A percentile compares a stretch with the other conserved stretches of the same genome.
phyloP scores from a whole-genome alignment of 2,329 filamentous ascomycete genomes.

The Achaetomium macrosporum region DNA sequence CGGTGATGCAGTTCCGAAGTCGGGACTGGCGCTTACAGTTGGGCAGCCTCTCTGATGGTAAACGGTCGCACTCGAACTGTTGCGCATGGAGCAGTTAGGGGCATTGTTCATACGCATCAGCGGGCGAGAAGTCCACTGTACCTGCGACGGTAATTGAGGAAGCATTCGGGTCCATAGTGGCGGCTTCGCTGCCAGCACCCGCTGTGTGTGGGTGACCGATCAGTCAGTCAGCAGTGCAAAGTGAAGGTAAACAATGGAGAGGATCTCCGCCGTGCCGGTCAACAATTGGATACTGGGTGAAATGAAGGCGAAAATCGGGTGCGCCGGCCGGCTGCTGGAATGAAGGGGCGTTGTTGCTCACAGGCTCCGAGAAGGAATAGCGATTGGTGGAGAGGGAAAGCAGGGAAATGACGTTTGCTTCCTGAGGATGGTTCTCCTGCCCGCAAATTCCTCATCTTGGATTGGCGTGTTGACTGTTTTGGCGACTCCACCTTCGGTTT shows the following conservation, averaged over 20 bases:
- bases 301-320: background rate
- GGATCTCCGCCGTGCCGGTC: slow-evolving; percentile 13
- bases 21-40: slow-evolving; percentile 52
- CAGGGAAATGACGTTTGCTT: slow-evolving; percentile 22
- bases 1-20: background rate
- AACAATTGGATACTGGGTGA: slow-evolving; percentile 13
- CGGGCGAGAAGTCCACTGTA: slow-evolving; percentile 23
- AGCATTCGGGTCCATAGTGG: slow-evolving; percentile 38
- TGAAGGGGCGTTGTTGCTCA: background rate
- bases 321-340: slow-evolving; percentile 1
- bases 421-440: background rate
- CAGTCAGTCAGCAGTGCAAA: background rate
- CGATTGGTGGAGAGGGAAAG: slow-evolving; percentile 1
- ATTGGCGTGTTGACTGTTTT: slow-evolving; percentile 22
- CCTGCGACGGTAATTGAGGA: slow-evolving; percentile 56
- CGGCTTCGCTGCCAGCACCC: slow-evolving; percentile 12
- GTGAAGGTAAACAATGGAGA: slow-evolving; percentile 8
- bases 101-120: too few species aligned
- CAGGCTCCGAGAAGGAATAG: slow-evolving; percentile 4
- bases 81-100: slow-evolving; percentile 22
- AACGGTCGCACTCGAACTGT: slow-evolving; percentile 65
- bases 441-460: slow-evolving; percentile 15
- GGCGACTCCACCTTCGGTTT: slow-evolving; percentile 16
- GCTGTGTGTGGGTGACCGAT: background rate
- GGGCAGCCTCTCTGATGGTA: slow-evolving; percentile 88